Evolutionary conservation across 768 basidiomycete species (phyloP).

Genomic region (Hemileccinum rubropunctum): DNA sequence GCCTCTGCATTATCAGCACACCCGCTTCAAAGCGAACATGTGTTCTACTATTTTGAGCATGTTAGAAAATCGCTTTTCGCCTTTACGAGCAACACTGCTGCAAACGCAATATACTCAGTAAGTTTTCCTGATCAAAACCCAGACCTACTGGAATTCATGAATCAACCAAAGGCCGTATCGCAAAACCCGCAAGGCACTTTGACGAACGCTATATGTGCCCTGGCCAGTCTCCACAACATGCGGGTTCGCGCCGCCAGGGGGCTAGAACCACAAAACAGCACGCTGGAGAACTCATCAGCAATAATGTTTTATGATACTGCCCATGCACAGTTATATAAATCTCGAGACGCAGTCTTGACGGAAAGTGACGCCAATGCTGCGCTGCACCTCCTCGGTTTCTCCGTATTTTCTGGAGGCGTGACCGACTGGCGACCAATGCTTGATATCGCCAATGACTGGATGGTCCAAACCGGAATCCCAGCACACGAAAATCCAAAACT

Average conservation of each 20-base stretch:
- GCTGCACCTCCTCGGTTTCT: conserved; percentile 71
- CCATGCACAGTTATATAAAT: conserved; percentile 58
- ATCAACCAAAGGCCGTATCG: conserved; percentile 41
- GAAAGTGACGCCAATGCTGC: conserved; percentile 78
- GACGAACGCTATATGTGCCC: conserved; percentile 71
- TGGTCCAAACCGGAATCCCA: conserved; percentile 61
- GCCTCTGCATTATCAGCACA: conserved; percentile 33
- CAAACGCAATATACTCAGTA: conserved; percentile 65
- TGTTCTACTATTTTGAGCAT: conserved; percentile 73
- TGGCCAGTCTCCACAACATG: conserved; percentile 67
- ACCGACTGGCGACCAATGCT: conserved; percentile 72
- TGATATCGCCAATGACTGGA: conserved; percentile 73
- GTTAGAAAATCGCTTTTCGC: conserved; percentile 65
- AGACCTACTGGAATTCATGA: conserved; percentile 16
- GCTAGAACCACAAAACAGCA: conserved; percentile 51
- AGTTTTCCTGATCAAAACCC: conserved; percentile 25
- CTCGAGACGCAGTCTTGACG: conserved; percentile 50
- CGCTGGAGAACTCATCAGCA: conserved; percentile 55
- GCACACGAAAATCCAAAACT: conserved; percentile 63
- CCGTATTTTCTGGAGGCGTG: conserved; percentile 64
- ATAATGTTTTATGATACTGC: conserved; percentile 69
- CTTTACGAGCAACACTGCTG: conserved; percentile 60
- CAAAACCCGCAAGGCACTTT: conserved; percentile 69
- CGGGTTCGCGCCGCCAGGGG: conserved; percentile 61
- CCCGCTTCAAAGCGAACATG: conserved; percentile 52